These are phyloP conservation scores for Nicotiana tabacum DNA, from an alignment of 257 asterid species.

Conservation along the genomic window DNA sequence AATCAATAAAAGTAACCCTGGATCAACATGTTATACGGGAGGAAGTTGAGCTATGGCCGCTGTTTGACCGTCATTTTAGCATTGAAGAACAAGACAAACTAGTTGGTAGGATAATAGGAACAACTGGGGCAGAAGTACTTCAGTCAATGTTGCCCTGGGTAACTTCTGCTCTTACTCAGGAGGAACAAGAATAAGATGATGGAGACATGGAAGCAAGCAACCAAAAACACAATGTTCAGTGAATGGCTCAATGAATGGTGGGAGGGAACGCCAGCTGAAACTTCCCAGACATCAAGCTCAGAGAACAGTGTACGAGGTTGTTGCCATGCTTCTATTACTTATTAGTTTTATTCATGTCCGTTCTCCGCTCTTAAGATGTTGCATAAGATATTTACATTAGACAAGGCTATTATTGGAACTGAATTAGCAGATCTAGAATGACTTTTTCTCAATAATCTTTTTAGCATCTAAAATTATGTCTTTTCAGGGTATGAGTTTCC, in stretches of 20 bases:
- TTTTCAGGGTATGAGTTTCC: slow-evolving; percentile 52
- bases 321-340: neutral
- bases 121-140: slow-evolving; percentile 97
- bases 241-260: slow-evolving; percentile 99
- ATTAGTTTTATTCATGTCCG: neutral
- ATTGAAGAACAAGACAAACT: slow-evolving; percentile 89
- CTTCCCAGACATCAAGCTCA: slow-evolving; percentile 45
- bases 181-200: slow-evolving; percentile 94
- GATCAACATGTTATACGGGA: slow-evolving; percentile 94
- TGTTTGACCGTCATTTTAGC: slow-evolving; percentile 88
- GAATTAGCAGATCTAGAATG: neutral
- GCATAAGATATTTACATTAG: slow-evolving; percentile 5
- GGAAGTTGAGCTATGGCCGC: slow-evolving; percentile 97
- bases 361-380: neutral
- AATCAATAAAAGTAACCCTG: slow-evolving; percentile 89
- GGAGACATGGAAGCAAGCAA: slow-evolving; percentile 94
- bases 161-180: slow-evolving; percentile 94
- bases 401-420: neutral
- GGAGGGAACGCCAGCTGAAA: slow-evolving; percentile 56
- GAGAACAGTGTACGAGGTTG: slow-evolving; percentile 51
- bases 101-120: slow-evolving; percentile 92
- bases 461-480: neutral
- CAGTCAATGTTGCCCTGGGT: slow-evolving; percentile 99
- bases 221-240: slow-evolving; percentile 93
- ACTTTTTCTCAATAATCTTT: slow-evolving; percentile 4